Base-by-base conservation (phyloP, 2,329 filamentous ascomycete species). In the Phialophora tarda region DNA sequence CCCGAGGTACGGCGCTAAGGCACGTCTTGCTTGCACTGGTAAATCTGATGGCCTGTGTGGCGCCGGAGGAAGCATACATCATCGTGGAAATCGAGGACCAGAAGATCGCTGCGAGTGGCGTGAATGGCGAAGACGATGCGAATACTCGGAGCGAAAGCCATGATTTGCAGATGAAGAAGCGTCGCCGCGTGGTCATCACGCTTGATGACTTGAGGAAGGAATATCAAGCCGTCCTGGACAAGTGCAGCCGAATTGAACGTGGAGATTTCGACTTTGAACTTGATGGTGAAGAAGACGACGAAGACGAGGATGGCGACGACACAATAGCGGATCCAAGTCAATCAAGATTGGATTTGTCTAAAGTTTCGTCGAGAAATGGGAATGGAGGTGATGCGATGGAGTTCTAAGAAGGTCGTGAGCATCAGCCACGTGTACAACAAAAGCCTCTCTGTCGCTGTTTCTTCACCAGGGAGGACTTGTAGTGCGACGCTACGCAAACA, bases 181-280 rank as follows among this genome's bases (percentile, higher is more conserved):
- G 72, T 71, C 78, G 73, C 73, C 88, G 93, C 68, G 89, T 86
- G 75, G 88, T 98, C 41, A 85, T 98, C 17, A 97, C 92, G 34
- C 81, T 99, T 62, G 90, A 90, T 32, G 93, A 97, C 76, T 82
- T 98, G 60, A 86, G 93, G 74, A 92, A 90, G 78, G 91, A 94
- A 76, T 99, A 97, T 77, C 91, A 96, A 79, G 87, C 86, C 26
- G 93, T 98, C 78, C 81, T 99, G 74, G 95, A 99, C 79, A 86
- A 92, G 69, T 90, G 95, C 72, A 91, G 90, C 60, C 90, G 91
- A 61, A 93, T 97, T 76, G 89, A 95, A 79, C 91, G 91, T 75
- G 93, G 96, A 65, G 88, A 96, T 75, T 97, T 96, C 82, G 90
- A 91, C 17, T 91, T 97, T 75, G 83, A 80, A 48, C 79, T 77